Conservation (phyloP, 495 filamentous ascomycete species). For the Penicillium manginii region DNA sequence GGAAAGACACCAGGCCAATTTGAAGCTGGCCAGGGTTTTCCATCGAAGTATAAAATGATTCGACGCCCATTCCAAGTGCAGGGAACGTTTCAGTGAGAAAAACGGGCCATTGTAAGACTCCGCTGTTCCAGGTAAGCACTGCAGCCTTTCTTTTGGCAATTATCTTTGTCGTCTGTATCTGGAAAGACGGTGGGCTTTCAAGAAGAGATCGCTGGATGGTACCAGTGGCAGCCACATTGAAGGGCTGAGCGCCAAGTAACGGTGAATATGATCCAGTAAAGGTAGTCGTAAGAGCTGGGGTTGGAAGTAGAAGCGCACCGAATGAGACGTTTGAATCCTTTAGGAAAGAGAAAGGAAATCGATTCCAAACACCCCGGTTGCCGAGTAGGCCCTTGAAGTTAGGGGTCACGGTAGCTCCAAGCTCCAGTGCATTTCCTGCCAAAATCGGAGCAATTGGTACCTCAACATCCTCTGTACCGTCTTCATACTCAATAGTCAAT, state of each 20-base stretch:
- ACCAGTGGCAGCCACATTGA: constrained; percentile 34
- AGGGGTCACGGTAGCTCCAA: constrained; percentile 38
- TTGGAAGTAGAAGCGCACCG: constrained; percentile 34
- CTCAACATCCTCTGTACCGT: constrained; percentile 30
- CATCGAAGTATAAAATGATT: constrained; percentile 22
- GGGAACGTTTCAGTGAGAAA: constrained; percentile 27
- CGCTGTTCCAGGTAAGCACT: constrained; percentile 44
- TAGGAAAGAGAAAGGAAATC: constrained; percentile 35
- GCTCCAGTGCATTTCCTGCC: constrained; percentile 27
- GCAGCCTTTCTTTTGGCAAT: constrained; percentile 36
- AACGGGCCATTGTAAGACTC: constrained; percentile 39
- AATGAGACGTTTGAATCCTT: constrained; percentile 32
- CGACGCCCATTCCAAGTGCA: constrained; percentile 28
- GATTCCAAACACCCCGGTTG: constrained; percentile 34
- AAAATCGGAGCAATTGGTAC: constrained; percentile 35
- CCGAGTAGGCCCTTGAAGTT: constrained; percentile 31
- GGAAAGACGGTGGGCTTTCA: constrained; percentile 34
- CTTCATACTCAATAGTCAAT: constrained; percentile 26
- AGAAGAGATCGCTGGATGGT: constrained; percentile 32
- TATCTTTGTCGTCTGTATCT: constrained; percentile 33
- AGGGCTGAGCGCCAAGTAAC: constrained; percentile 38
- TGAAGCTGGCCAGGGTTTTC: constrained; percentile 37
- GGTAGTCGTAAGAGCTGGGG: constrained; percentile 31
- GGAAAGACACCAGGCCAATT: constrained; percentile 36
- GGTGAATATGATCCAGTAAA: constrained; percentile 35